Evolutionary conservation across 495 filamentous ascomycete genomes (phyloP).

Genomic region (Tuber calosporum): DNA sequence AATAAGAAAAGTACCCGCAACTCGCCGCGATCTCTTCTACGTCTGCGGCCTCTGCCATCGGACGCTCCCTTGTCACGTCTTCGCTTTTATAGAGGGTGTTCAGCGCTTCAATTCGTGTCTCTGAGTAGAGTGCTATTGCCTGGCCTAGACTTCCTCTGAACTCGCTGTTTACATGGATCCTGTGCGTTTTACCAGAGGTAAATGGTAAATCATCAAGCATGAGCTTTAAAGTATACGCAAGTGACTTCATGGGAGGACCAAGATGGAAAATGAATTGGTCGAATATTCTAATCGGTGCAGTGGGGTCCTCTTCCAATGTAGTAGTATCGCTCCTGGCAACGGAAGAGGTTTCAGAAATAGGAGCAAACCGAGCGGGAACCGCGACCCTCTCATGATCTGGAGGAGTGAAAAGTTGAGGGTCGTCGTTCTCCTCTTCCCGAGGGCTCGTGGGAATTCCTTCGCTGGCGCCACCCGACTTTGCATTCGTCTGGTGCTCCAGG

Average conservation of each 20-base stretch:
- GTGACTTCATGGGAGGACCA: slow-evolving; percentile 90
- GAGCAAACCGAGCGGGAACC: slow-evolving; percentile 32
- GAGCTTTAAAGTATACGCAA: slow-evolving; percentile 80
- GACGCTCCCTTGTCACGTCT: slow-evolving; percentile 54
- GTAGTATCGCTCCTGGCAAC: not conserved
- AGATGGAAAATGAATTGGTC: slow-evolving; percentile 76
- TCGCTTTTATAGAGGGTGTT: slow-evolving; percentile 69
- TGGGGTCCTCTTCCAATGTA: slow-evolving; percentile 44
- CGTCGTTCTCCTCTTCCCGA: slow-evolving; percentile 24
- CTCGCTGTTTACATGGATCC: slow-evolving; percentile 65
- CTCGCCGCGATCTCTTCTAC: slow-evolving; percentile 93
- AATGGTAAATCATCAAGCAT: slow-evolving; percentile 85
- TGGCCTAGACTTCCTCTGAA: slow-evolving; percentile 70
- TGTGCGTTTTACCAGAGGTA: slow-evolving; percentile 40
- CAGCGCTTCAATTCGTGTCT: slow-evolving; percentile 66
- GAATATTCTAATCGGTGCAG: slow-evolving; percentile 62
- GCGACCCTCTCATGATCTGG: slow-evolving; percentile 42
- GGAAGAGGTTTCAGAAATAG: slow-evolving; percentile 40
- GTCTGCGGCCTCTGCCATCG: slow-evolving; percentile 74
- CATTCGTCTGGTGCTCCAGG: slow-evolving; percentile 11
- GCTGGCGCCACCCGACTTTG: not conserved
- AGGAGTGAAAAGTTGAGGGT: slow-evolving; percentile 35
- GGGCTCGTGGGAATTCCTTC: slow-evolving; percentile 6
- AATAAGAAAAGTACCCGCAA: slow-evolving; percentile 90
- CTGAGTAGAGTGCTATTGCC: slow-evolving; percentile 69